phyloP scores from a whole-genome alignment of 75 land plant genomes.

The Sequoiadendron giganteum region DNA sequence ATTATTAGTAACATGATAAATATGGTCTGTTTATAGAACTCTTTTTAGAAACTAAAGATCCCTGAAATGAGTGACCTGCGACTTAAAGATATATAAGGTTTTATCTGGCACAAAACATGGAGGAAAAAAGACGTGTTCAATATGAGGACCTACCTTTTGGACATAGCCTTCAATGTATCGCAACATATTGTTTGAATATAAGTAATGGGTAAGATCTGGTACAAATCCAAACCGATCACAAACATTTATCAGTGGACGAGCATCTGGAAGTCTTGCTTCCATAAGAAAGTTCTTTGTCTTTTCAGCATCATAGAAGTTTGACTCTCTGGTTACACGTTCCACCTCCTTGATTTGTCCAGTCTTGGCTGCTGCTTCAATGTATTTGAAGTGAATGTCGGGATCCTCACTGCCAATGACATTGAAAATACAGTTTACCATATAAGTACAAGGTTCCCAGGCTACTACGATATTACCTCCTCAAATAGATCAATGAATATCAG shows the following conservation, averaged over 20 bases:
- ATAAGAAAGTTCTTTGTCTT: slow-evolving; percentile 97
- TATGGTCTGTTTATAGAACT: not conserved
- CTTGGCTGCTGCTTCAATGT: slow-evolving; percentile 97
- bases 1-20: not conserved
- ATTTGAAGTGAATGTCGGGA: slow-evolving; percentile 97
- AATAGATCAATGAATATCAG: not conserved
- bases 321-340: slow-evolving; percentile 96
- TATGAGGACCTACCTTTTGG: slow-evolving; percentile 69
- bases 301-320: slow-evolving; percentile 94
- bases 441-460: not conserved
- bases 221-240: slow-evolving; percentile 99
- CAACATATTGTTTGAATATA: slow-evolving; percentile 93
- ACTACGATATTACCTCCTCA: not conserved
- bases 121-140: not conserved
- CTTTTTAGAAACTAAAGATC: not conserved
- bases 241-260: slow-evolving; percentile 94
- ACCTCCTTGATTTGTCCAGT: slow-evolving; percentile 99
- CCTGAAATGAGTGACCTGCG: not conserved
- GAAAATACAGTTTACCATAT: not conserved
- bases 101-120: too few species aligned
- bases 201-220: slow-evolving; percentile 94
- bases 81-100: not conserved
- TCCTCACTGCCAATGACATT: slow-evolving; percentile 67
- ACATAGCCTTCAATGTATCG: slow-evolving; percentile 99
- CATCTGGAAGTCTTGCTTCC: slow-evolving; percentile 99